These are phyloP conservation scores for Claviceps paspali DNA, from an alignment of 2,329 filamentous ascomycete genomes.

Conservation along the genomic window DNA sequence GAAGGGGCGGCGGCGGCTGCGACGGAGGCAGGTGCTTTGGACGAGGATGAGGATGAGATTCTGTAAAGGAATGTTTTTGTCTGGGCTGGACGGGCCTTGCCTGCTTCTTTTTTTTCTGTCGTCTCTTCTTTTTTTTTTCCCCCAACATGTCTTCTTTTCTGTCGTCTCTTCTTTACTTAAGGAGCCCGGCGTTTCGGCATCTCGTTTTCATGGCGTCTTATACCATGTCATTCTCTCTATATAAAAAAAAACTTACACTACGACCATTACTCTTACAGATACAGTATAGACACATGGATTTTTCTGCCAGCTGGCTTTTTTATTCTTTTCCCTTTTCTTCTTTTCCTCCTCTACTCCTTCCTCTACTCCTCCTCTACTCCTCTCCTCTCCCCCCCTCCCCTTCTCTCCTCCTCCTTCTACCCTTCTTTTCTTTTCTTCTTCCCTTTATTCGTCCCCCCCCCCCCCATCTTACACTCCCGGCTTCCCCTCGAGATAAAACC, in stretches of 20 bases:
- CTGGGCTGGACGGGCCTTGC: neutral
- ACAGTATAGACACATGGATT: too few species aligned
- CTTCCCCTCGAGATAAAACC: slow-evolving; percentile 26
- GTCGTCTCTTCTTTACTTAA: too few species aligned
- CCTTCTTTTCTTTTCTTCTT: neutral
- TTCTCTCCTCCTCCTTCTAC: neutral
- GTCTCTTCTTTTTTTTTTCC: neutral
- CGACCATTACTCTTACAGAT: too few species aligned
- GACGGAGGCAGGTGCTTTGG: neutral
- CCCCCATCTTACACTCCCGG: neutral
- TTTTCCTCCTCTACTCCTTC: neutral
- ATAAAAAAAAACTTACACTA: too few species aligned
- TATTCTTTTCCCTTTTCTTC: neutral
- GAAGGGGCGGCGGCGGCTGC: too few species aligned
- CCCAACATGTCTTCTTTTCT: too few species aligned
- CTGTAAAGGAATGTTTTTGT: neutral
- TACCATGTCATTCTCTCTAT: too few species aligned
- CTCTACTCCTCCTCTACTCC: neutral
- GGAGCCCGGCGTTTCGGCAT: too few species aligned
- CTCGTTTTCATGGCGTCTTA: too few species aligned
- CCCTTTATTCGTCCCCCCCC: neutral
- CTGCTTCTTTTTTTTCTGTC: neutral
- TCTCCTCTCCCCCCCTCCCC: too few species aligned
- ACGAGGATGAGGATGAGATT: slow-evolving; percentile 2
- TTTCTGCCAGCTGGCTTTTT: neutral